Evolutionary conservation across 2,329 filamentous ascomycete genomes (phyloP), one percentile per base, ranked within the genome.

Genomic region (Grosmannia huntii): DNA sequence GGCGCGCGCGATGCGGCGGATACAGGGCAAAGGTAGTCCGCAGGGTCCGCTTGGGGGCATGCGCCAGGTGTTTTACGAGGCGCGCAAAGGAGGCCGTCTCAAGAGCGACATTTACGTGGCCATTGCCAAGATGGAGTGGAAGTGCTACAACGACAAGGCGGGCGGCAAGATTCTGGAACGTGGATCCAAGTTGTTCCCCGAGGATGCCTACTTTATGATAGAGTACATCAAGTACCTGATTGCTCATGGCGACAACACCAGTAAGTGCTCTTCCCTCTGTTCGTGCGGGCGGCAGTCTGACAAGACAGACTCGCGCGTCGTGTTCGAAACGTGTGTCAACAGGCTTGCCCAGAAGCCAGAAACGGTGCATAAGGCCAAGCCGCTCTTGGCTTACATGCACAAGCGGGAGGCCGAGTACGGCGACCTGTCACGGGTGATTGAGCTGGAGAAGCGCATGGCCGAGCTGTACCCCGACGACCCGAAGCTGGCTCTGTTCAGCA

Each of bases 141-240:
- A 95, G 65, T 95, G 95, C 64, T 99, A 99, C 72, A 94, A 95
- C 67, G 94, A 97, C 66, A 82, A 86, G 0, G 89, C 94, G 0
- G 92, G 91, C 1, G 89, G 87, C 50, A 96, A 94, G 73, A 97
- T 99, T 60, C 95, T 97, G 64, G 94, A 99, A 69, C 87, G 92
- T 52, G 94, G 94, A 23, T 85, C 92, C 62, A 94, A 90, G 67
- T 77, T 99, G 14, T 99, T 97, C 68, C 92, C 92, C 0, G 89
- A 95, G 54, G 92, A 97, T 66, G 91, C 96, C 69, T 80, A 84
- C 59, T 97, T 97, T 72, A 90, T 95, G 62, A 80, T 99, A 56
- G 91, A 97, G 71, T 97, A 99, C 70, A 78, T 99, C 65, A 96
- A 96, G 74, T 94, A 96, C 71, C 76, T 99, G 60, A 87, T 97